Conservation (phyloP, 2,329 filamentous ascomycete genomes). For the Huntiella moniliformis region DNA sequence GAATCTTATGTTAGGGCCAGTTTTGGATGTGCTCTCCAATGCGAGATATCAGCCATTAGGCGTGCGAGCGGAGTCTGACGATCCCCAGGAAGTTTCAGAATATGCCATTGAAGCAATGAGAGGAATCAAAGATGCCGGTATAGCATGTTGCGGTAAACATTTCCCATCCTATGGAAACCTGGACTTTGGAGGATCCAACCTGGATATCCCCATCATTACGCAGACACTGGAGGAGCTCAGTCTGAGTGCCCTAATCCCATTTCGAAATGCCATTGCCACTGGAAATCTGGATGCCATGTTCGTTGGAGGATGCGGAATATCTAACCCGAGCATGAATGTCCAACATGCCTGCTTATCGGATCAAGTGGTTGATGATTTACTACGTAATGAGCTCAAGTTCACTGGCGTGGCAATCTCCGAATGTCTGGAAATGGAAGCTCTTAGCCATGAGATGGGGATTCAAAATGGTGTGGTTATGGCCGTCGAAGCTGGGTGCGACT, state of each 20-base stretch:
- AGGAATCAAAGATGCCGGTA: constrained; percentile 77
- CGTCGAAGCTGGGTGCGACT: constrained; percentile 84
- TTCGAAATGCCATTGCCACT: constrained; percentile 71
- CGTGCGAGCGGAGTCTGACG: constrained; percentile 75
- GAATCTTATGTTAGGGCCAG: constrained; percentile 87
- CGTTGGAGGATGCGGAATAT: constrained; percentile 84
- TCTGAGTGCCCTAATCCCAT: constrained; percentile 78
- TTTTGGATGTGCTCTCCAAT: constrained; percentile 85
- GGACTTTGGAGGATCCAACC: constrained; percentile 75
- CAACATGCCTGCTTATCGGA: constrained; percentile 90
- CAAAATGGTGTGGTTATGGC: constrained; percentile 95
- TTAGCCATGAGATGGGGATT: constrained; percentile 92
- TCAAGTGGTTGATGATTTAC: constrained; percentile 75
- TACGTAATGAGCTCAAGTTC: constrained; percentile 78
- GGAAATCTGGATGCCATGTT: constrained; percentile 82
- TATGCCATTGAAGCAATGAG: constrained; percentile 83
- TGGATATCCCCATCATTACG: constrained; percentile 89
- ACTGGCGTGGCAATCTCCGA: constrained; percentile 87
- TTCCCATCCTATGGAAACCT: constrained; percentile 93
- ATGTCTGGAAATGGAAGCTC: constrained; percentile 88
- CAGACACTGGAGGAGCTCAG: constrained; percentile 86
- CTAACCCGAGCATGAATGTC: constrained; percentile 78
- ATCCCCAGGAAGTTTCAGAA: constrained; percentile 84
- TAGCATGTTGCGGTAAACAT: constrained; percentile 85
- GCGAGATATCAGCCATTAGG: constrained; percentile 78